Evolutionary conservation across 768 basidiomycete species (phyloP).

Genomic region (Cyclocybe aegerita): DNA sequence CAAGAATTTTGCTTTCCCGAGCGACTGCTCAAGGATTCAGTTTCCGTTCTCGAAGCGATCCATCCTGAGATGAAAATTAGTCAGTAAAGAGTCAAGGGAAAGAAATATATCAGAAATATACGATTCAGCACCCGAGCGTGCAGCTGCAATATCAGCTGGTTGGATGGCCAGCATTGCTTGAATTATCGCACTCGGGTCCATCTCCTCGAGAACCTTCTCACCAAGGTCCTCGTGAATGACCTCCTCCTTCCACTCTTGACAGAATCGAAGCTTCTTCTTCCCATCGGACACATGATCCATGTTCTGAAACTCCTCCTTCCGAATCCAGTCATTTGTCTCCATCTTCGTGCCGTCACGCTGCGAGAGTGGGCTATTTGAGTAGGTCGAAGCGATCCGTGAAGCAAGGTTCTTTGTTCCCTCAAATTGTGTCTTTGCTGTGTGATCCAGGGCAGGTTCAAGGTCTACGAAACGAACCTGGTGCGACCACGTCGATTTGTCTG

Average conservation of each 20-base stretch:
- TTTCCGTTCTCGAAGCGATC: no score
- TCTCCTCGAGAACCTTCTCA: constrained; percentile 9
- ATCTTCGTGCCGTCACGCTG: constrained; percentile 5
- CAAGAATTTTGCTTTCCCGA: no score
- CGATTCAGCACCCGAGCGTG: no score
- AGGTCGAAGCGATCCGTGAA: constrained; percentile 10
- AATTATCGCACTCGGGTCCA: no score
- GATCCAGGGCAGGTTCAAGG: constrained; percentile 18
- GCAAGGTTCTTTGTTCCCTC: constrained; percentile 14
- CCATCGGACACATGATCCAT: constrained; percentile 30
- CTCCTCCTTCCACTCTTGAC: constrained; percentile 12
- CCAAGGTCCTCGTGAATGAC: constrained; percentile 9
- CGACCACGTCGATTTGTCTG: constrained; percentile 16
- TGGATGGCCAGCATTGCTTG: no score
- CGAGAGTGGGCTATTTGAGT: constrained; percentile 18
- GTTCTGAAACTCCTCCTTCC: constrained; percentile 17
- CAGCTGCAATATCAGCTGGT: no score
- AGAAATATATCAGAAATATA: no score
- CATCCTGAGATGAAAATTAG: no score
- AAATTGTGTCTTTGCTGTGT: constrained; percentile 25
- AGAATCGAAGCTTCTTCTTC: constrained; percentile 19
- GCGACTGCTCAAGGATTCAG: no score
- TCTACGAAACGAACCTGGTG: constrained; percentile 13
- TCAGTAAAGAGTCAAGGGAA: no score
- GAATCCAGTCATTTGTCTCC: constrained; percentile 12